These are phyloP conservation scores for Amanita brunnescens DNA, from an alignment of 768 basidiomycete genomes.

Conservation along the genomic window DNA sequence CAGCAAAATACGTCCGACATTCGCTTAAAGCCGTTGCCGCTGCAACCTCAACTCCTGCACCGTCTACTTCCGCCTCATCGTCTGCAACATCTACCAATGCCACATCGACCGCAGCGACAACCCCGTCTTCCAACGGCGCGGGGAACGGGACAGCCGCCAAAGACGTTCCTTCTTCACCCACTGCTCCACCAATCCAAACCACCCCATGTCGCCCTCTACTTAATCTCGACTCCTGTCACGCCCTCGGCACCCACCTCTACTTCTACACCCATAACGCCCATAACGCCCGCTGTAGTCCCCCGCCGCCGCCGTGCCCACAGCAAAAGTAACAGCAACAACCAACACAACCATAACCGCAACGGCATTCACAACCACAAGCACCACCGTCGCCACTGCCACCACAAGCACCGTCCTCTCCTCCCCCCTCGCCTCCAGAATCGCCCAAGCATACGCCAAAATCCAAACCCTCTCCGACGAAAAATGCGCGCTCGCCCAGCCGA, in stretches of 20 bases:
- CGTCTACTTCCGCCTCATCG: constrained; percentile 10
- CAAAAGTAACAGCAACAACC: too few relatives aligned
- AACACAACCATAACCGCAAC: constrained; percentile 16
- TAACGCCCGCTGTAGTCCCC: too few relatives aligned
- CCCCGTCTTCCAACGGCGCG: too few relatives aligned
- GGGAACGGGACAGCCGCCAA: constrained; percentile 13
- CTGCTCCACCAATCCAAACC: too few relatives aligned
- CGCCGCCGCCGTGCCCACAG: too few relatives aligned
- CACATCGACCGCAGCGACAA: constrained; percentile 9
- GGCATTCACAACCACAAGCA: constrained; percentile 14
- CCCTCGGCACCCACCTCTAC: too few relatives aligned
- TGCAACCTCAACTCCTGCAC: background rate
- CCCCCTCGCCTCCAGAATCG: constrained; percentile 33
- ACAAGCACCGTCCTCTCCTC: constrained; percentile 16
- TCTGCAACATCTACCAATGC: constrained; percentile 16
- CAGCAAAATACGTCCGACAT: constrained; percentile 41
- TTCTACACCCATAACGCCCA: too few relatives aligned
- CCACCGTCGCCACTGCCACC: constrained; percentile 32
- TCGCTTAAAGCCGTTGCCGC: constrained; percentile 22
- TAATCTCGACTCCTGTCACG: too few relatives aligned
- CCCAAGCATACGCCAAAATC: constrained; percentile 37
- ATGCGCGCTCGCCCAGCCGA: constrained; percentile 31
- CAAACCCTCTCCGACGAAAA: constrained; percentile 38
- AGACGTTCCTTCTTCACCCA: too few relatives aligned
- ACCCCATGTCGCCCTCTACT: too few relatives aligned